Percentiles rank a stretch among this genome's conserved stretches.
Evolutionary conservation across 441 rosid species (phyloP).

Genomic region (Populus hybrid): DNA sequence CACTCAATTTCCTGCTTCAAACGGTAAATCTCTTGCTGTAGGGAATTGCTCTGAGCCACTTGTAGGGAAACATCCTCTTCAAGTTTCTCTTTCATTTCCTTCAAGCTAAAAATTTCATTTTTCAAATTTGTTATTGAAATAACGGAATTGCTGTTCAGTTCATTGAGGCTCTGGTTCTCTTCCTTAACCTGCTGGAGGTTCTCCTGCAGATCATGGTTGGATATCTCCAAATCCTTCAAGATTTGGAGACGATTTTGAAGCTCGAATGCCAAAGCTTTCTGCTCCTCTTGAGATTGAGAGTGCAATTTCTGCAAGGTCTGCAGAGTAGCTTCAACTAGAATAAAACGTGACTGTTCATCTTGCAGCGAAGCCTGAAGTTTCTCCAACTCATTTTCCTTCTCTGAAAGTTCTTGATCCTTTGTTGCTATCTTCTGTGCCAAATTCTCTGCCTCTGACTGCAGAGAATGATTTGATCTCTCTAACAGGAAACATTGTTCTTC

Average conservation of each 20-base stretch:
- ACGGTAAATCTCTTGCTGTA: slow-evolving; percentile 84
- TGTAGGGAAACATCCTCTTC: slow-evolving; percentile 74
- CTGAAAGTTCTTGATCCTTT: slow-evolving; percentile 70
- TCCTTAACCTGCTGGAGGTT: slow-evolving; percentile 58
- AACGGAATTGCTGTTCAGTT: slow-evolving; percentile 46
- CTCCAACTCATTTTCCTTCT: slow-evolving; percentile 63
- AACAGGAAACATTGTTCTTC: slow-evolving; percentile 59
- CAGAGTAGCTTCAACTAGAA: slow-evolving; percentile 58
- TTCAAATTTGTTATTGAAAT: slow-evolving; percentile 42
- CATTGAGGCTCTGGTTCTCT: slow-evolving; percentile 56
- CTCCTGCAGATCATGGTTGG: slow-evolving; percentile 51
- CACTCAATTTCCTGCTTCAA: slow-evolving; percentile 82
- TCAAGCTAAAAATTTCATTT: slow-evolving; percentile 53
- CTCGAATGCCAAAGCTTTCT: slow-evolving; percentile 61
- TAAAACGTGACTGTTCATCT: slow-evolving; percentile 57
- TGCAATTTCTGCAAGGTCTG: slow-evolving; percentile 63
- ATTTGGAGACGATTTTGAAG: slow-evolving; percentile 58
- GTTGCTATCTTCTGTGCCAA: slow-evolving; percentile 51
- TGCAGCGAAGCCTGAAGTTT: slow-evolving; percentile 56
- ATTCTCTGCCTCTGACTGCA: slow-evolving; percentile 62
- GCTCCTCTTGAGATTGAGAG: slow-evolving; percentile 79
- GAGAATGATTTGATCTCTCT: slow-evolving; percentile 61
- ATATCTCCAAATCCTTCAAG: slow-evolving; percentile 60
- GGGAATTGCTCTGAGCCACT: slow-evolving; percentile 68
- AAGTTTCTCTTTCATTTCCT: slow-evolving; percentile 70